Percentiles rank a stretch among this genome's conserved stretches.
These are phyloP conservation scores for Leccinum fuscescens DNA, from an alignment of 1,284 basidiomycete genomes.

Conservation along the genomic window DNA sequence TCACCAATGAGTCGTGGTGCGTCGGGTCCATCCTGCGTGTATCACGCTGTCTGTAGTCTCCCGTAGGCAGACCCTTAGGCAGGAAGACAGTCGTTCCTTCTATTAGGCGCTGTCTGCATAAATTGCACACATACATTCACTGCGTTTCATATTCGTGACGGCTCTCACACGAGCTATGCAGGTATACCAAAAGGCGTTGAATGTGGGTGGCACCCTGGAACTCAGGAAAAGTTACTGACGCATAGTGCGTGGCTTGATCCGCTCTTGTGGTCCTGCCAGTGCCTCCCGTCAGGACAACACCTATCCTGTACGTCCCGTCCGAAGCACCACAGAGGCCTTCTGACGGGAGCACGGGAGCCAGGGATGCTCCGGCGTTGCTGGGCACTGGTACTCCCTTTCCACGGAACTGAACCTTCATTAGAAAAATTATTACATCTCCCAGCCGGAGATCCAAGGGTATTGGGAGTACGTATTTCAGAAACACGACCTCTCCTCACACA, in stretches of 20 bases:
- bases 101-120: neutral
- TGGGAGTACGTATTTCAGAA: slow-evolving; percentile 47
- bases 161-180: neutral
- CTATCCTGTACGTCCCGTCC: slow-evolving; percentile 28
- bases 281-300: slow-evolving; percentile 24
- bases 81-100: too few species aligned
- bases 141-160: neutral
- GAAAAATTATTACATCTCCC: slow-evolving; percentile 42
- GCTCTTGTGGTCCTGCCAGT: neutral
- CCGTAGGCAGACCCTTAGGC: too few species aligned
- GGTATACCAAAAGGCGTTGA: neutral
- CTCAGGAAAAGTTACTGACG: neutral
- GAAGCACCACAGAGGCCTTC: neutral
- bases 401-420: slow-evolving; percentile 53
- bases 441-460: slow-evolving; percentile 51
- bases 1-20: neutral
- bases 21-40: neutral
- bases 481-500: slow-evolving; percentile 41
- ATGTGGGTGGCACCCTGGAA: slow-evolving; percentile 22
- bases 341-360: slow-evolving; percentile 16
- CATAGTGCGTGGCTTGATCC: neutral
- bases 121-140: neutral
- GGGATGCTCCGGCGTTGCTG: slow-evolving; percentile 55
- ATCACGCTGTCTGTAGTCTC: slow-evolving; percentile 1
- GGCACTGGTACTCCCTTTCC: slow-evolving; percentile 58